These are phyloP conservation scores for Tranzscheliella williamsii DNA, from an alignment of 1,284 basidiomycete genomes.

Conservation along the genomic window DNA sequence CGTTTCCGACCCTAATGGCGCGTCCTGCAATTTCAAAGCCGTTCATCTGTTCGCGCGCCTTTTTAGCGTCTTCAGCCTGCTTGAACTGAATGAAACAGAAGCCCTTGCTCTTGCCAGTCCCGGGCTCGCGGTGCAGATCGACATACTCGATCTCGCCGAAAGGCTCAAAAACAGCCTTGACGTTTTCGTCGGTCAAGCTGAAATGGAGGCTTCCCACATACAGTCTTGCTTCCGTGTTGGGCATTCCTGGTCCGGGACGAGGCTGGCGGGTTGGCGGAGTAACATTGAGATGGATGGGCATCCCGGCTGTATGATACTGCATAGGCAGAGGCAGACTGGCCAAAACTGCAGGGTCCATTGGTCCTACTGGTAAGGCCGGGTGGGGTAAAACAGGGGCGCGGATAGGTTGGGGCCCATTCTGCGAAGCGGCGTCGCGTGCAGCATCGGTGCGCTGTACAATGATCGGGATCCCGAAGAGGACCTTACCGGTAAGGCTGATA, in stretches of 20 bases:
- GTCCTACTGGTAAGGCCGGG: slow-evolving; percentile 8
- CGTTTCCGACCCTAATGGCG: slow-evolving; percentile 63
- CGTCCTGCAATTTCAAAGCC: slow-evolving; percentile 94
- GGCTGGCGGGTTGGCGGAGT: slow-evolving; percentile 6
- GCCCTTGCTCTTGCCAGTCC: slow-evolving; percentile 90
- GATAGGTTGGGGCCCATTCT: slow-evolving; percentile 2
- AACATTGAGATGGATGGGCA: slow-evolving; percentile 33
- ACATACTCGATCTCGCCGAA: slow-evolving; percentile 98
- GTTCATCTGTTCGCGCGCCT: slow-evolving; percentile 97
- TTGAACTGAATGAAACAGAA: slow-evolving; percentile 97
- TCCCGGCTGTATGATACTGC: slow-evolving; percentile 27
- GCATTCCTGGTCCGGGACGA: slow-evolving; percentile 51
- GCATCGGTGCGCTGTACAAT: slow-evolving; percentile 94
- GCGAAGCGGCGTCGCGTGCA: slow-evolving; percentile 74
- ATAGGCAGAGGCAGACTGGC: slow-evolving; percentile 31
- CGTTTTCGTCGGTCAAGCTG: slow-evolving; percentile 91
- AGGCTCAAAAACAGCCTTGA: slow-evolving; percentile 96
- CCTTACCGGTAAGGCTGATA: slow-evolving; percentile 82
- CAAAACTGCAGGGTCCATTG: slow-evolving; percentile 20
- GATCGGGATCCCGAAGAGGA: slow-evolving; percentile 96
- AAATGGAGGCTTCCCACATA: slow-evolving; percentile 96
- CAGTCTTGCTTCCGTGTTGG: slow-evolving; percentile 70
- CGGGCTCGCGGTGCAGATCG: slow-evolving; percentile 89
- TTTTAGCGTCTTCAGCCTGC: slow-evolving; percentile 84
- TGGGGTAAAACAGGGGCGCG: slow-evolving; percentile 22